Conservation (phyloP, 2,329 filamentous ascomycete species). For the Aspergillus sp. region DNA sequence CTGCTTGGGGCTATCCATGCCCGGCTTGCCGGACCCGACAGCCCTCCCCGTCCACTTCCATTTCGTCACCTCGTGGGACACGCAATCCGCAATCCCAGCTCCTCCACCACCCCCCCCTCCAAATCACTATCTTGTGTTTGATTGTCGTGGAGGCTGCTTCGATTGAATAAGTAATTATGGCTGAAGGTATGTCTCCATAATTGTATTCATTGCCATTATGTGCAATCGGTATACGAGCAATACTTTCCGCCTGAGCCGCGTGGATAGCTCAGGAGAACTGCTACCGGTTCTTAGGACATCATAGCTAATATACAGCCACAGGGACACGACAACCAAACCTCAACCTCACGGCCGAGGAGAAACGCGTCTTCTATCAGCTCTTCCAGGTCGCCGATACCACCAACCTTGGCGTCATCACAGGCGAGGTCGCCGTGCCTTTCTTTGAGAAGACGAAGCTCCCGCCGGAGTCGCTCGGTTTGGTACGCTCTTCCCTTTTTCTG, state of each 20-base stretch:
- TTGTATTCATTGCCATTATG: too few species aligned
- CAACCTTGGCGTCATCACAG: slow-evolving; percentile 84
- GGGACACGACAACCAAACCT: slow-evolving; percentile 53
- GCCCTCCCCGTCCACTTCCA: background rate
- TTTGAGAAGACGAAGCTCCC: slow-evolving; percentile 92
- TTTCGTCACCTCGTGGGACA: background rate
- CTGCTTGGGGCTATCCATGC: background rate
- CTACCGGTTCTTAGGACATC: too few species aligned
- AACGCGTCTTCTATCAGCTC: slow-evolving; percentile 84
- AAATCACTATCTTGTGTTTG: too few species aligned
- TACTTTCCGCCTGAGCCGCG: too few species aligned
- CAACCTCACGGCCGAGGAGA: slow-evolving; percentile 85
- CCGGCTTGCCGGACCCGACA: background rate
- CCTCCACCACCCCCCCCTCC: too few species aligned
- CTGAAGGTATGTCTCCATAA: slow-evolving; percentile 13
- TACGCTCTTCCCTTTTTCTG: slow-evolving; percentile 38
- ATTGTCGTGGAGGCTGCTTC: too few species aligned
- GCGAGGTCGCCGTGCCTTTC: slow-evolving; percentile 92
- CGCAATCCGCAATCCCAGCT: background rate
- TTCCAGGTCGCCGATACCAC: slow-evolving; percentile 91
- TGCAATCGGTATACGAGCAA: too few species aligned
- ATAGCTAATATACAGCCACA: background rate
- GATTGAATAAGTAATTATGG: slow-evolving; percentile 19
- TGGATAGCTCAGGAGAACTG: slow-evolving; percentile 4
- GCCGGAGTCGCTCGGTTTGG: slow-evolving; percentile 78